Evolutionary conservation across 208 protist species (phyloP), one percentile per base, ranked within the genome.

Genomic region (Phytomonas serpens): DNA sequence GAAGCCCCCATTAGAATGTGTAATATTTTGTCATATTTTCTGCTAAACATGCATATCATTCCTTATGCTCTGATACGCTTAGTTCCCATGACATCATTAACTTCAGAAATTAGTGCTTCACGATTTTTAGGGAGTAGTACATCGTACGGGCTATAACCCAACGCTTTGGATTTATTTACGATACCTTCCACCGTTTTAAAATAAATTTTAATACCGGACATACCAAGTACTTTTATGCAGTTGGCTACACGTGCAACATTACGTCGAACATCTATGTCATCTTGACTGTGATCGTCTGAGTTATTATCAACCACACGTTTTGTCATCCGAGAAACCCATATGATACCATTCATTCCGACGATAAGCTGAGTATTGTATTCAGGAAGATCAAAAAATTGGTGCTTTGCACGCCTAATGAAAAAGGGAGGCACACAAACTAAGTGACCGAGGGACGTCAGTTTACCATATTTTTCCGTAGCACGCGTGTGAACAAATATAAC

Each of bases 401-500:
- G 88, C 64, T 92, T 89, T 0, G 81, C 84, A 4, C 90, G 84
- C 61, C 84, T 92, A 40, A 97, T 80, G 3, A 94, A 68, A 9
- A 85, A 86, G 33, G 93, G 85, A 2, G 78, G 79, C 16, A 95
- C 86, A 13, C 52, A 77, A 0, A 95, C 81, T 19, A 95, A 73
- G 4, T 84, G 63, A n/a, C 93, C 93, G 14, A 82, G 38, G 1
- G 70, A 69, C 5, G 68, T 73, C 4, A 97, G 66, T 19, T 81
- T 88, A 29, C 93, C 93, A 72, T 95, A 93, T 74, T 93, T 97
- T 38, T 93, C 90, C 0, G 80, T 85, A 29, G 81, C 84, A 30
- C 94, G 81, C 1, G 97, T 99, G 76, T 99, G 98, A 14, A 99
- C 77, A 0, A 87, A 95, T 19, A 97, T 76, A 11, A 96, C 79